phyloP scores from a whole-genome alignment of 2,329 filamentous ascomycete genomes.

The Teratosphaeria epicoccoides region DNA sequence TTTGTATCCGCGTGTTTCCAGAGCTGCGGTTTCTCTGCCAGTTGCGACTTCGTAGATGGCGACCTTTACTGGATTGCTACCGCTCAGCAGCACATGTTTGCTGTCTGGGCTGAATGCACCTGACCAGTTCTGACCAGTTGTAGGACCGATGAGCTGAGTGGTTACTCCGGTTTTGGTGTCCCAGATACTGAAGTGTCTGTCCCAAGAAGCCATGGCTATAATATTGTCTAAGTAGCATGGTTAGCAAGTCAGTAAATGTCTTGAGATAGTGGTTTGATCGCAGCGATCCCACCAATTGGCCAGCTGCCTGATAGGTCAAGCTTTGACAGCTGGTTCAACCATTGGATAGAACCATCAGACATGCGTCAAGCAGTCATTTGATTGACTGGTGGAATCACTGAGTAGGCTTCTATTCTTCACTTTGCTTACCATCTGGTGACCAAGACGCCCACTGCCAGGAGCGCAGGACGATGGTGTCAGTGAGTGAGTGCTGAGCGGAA shows the following conservation, averaged over 20 bases:
- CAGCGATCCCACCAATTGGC: too few relatives aligned
- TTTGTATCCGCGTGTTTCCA: background rate
- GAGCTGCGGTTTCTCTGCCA: background rate
- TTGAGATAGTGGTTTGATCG: too few relatives aligned
- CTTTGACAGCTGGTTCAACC: too few relatives aligned
- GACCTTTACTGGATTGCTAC: background rate
- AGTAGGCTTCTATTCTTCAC: too few relatives aligned
- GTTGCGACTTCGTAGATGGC: background rate
- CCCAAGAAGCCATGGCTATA: slow-evolving; percentile 13
- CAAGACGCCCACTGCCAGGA: slow-evolving; percentile 8
- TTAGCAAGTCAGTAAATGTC: too few relatives aligned
- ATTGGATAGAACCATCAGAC: too few relatives aligned
- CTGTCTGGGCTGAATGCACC: background rate
- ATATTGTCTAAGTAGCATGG: too few relatives aligned
- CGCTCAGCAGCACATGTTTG: background rate
- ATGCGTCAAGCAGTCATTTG: too few relatives aligned
- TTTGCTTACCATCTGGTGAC: slow-evolving; percentile 8
- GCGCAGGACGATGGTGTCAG: too few relatives aligned
- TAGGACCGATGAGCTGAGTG: slow-evolving; percentile 6
- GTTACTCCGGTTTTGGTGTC: slow-evolving; percentile 5
- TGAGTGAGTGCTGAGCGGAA: too few relatives aligned
- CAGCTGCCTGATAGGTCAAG: too few relatives aligned
- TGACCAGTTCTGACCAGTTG: background rate
- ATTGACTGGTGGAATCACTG: too few relatives aligned
- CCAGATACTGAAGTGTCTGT: slow-evolving; percentile 11